Evolutionary conservation across 1,284 basidiomycete genomes (phyloP).

Genomic region (Leccinum pachyderme): DNA sequence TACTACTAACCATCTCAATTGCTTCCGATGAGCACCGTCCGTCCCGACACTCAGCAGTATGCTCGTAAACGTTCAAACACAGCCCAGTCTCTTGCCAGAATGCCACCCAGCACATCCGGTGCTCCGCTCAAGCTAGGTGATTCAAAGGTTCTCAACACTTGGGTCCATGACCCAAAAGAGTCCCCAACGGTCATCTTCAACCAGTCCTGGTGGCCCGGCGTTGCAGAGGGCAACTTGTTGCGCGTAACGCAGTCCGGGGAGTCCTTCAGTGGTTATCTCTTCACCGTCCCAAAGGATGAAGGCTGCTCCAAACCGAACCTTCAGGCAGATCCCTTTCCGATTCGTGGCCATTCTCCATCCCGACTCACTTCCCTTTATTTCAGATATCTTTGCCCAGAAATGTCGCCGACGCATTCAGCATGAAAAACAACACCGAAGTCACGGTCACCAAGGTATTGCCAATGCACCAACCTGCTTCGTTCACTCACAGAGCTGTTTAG

Average conservation of each 20-base stretch:
- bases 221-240: conserved; percentile 69
- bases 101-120: conserved; percentile 28
- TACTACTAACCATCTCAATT: neutral
- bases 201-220: conserved; percentile 70
- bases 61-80: conserved; percentile 71
- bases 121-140: conserved; percentile 58
- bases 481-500: conserved; percentile 37
- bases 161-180: conserved; percentile 74
- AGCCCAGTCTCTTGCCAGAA: conserved; percentile 57
- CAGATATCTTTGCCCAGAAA: conserved; percentile 74
- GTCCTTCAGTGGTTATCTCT: conserved; percentile 52
- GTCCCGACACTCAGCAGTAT: conserved; percentile 52
- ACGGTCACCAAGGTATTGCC: conserved; percentile 64
- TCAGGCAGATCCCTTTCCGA: conserved; percentile 45
- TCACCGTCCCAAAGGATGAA: conserved; percentile 64
- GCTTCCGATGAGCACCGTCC: conserved; percentile 50
- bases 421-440: conserved; percentile 72
- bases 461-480: neutral
- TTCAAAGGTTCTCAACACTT: conserved; percentile 57
- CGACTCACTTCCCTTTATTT: conserved; percentile 3
- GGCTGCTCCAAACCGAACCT: conserved; percentile 56
- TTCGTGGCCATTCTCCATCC: conserved; percentile 2
- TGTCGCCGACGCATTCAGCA: conserved; percentile 64
- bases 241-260: conserved; percentile 48
- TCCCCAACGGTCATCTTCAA: conserved; percentile 62